These are phyloP conservation scores for Malania oleifera DNA, from an alignment of 164 flowering plant species.

Conservation along the genomic window DNA sequence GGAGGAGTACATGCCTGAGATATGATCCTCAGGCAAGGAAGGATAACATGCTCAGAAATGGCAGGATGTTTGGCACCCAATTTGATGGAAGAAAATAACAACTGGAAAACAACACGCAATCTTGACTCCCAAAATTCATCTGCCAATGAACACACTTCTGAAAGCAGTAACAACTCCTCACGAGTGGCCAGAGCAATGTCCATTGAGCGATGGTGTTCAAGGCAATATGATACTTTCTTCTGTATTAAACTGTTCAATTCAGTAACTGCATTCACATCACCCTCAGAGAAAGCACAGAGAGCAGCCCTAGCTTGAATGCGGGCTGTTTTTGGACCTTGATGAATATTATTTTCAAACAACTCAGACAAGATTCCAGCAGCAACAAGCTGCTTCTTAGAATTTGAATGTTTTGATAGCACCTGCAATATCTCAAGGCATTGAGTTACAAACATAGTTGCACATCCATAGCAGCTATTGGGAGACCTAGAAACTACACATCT, in stretches of 20 bases:
- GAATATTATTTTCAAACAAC: conserved; percentile 95
- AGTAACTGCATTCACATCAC: conserved; percentile 75
- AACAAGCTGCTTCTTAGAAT: conserved; percentile 87
- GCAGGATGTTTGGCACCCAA: conserved; percentile 96
- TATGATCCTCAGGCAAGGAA: conserved; percentile 88
- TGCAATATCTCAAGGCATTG: conserved; percentile 91
- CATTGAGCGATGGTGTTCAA: conserved; percentile 98
- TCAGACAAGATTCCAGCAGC: conserved; percentile 83
- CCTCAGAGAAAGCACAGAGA: conserved; percentile 93
- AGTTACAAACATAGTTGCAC: conserved; percentile 92
- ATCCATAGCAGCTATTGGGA: conserved; percentile 96
- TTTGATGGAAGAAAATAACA: conserved; percentile 86
- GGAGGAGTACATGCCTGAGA: conserved; percentile 98
- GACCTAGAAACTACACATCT: conserved; percentile 69
- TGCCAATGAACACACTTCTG: conserved; percentile 85
- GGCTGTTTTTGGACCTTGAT: conserved; percentile 93
- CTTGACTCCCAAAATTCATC: conserved; percentile 99
- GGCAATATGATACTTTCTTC: conserved; percentile 91
- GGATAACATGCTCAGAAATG: conserved; percentile 91
- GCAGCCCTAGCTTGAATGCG: conserved; percentile 91
- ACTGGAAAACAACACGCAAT: conserved; percentile 86
- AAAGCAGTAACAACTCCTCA: conserved; percentile 88
- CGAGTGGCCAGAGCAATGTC: conserved; percentile 88
- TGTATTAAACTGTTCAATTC: conserved; percentile 78
- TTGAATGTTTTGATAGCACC: conserved; percentile 75